These are phyloP conservation scores for Eragrostis curvula DNA, from an alignment of 176 grass and related monocot species.

Conservation along the genomic window DNA sequence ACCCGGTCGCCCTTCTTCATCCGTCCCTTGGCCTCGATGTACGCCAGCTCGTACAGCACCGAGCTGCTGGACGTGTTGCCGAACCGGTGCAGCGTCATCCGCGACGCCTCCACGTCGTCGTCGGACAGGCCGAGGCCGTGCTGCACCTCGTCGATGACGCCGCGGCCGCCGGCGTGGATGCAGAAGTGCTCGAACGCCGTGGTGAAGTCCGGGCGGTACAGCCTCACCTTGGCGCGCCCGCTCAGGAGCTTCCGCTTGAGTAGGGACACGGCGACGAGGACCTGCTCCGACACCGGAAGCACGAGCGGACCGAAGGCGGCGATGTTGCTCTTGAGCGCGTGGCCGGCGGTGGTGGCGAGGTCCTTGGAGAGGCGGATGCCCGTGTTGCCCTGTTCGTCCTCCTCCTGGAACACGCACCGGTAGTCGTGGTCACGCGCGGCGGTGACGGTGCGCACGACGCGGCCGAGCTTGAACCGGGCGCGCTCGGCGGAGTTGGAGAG, in stretches of 20 bases:
- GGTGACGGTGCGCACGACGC: constrained; percentile 39
- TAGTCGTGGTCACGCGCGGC: constrained; percentile 42
- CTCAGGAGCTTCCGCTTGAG: constrained; percentile 40
- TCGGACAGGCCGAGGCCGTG: constrained; percentile 44
- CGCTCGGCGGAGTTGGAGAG: constrained; percentile 33
- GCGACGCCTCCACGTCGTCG: constrained; percentile 46
- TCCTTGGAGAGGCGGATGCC: constrained; percentile 56
- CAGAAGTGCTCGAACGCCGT: constrained; percentile 86
- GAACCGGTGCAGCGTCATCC: constrained; percentile 54
- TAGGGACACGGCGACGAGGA: constrained; percentile 35
- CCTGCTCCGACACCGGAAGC: constrained; percentile 49
- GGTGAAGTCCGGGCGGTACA: constrained; percentile 60
- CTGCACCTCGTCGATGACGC: constrained; percentile 47
- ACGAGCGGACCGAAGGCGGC: constrained; percentile 40
- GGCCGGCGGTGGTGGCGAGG: constrained; percentile 44
- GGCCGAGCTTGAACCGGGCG: constrained; percentile 31
- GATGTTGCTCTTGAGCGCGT: constrained; percentile 52
- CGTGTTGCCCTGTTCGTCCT: constrained; percentile 55
- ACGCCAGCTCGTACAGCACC: constrained; percentile 47
- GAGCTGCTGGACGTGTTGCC: constrained; percentile 53
- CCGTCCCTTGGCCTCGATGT: constrained; percentile 35
- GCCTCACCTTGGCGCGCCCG: constrained; percentile 29
- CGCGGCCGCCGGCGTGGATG: constrained; percentile 59
- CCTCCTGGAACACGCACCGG: constrained; percentile 53
- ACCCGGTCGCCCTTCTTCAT: constrained; percentile 42